Conservation (phyloP, 495 filamentous ascomycete species). For the Annulohypoxylon stygium region DNA sequence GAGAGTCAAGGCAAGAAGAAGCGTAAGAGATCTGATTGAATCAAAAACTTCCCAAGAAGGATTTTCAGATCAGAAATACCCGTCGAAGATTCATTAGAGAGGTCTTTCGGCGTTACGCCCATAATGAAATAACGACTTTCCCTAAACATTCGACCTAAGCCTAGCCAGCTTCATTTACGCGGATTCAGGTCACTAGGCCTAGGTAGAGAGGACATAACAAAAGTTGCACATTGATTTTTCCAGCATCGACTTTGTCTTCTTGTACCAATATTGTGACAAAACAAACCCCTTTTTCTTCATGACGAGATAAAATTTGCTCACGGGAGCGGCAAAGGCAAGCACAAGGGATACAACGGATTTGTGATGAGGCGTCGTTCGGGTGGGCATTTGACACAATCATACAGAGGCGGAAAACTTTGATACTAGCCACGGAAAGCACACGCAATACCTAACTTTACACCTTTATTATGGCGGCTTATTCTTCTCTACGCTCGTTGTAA, state of each 20-base stretch:
- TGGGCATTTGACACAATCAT: conserved; percentile 38
- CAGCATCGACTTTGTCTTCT: conserved; percentile 51
- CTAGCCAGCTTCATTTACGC: conserved; percentile 20
- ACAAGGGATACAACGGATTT: conserved; percentile 43
- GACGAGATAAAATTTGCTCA: conserved; percentile 50
- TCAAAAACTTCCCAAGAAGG: conserved; percentile 14
- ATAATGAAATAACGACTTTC: conserved; percentile 50
- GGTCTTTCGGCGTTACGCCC: conserved; percentile 39
- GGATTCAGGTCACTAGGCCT: conserved; percentile 39
- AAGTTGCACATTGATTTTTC: conserved; percentile 55
- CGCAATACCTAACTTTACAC: conserved; percentile 36
- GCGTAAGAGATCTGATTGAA: conserved; percentile 76
- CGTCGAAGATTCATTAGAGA: conserved; percentile 22
- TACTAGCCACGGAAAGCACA: conserved; percentile 42
- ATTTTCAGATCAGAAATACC: conserved; percentile 25
- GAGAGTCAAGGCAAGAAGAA: conserved; percentile 73
- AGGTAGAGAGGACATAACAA: conserved; percentile 51
- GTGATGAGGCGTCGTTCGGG: conserved; percentile 50
- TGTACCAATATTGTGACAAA: conserved; percentile 56
- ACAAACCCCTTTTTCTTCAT: conserved; percentile 47
- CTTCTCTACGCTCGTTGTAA: conserved; percentile 71
- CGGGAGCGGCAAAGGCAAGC: conserved; percentile 44
- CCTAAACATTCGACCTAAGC: conserved; percentile 34
- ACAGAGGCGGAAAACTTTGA: conserved; percentile 31
- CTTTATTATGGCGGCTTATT: conserved; percentile 50